Conservation (phyloP, 176 grass and related monocot genomes). For the Poa pratensis region DNA sequence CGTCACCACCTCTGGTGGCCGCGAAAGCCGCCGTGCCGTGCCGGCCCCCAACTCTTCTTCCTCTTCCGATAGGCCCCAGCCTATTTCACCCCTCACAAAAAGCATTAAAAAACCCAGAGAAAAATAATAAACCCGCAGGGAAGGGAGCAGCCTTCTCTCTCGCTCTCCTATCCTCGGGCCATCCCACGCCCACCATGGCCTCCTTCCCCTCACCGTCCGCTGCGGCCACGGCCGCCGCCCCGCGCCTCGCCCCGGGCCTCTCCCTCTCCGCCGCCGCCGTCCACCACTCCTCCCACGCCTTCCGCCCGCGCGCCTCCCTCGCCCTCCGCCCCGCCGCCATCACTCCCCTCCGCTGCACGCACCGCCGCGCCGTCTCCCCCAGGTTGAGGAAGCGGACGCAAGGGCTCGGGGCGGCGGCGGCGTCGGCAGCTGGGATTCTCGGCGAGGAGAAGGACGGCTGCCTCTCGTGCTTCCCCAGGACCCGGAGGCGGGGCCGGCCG, state of each 20-base stretch:
- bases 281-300: slow-evolving; percentile 17
- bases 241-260: slow-evolving; percentile 39
- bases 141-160: slow-evolving; percentile 19
- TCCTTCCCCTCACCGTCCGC: slow-evolving; percentile 46
- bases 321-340: slow-evolving; percentile 3
- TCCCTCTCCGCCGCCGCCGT: slow-evolving; percentile 43
- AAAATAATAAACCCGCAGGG: too few species aligned
- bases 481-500: slow-evolving; percentile 37
- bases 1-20: too few species aligned
- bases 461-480: slow-evolving; percentile 57
- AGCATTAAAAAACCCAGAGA: too few species aligned
- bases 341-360: slow-evolving; percentile 48
- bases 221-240: slow-evolving; percentile 41
- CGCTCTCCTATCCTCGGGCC: slow-evolving; percentile 50
- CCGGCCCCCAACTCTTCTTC: too few species aligned
- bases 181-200: slow-evolving; percentile 44
- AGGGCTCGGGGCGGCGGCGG: neutral
- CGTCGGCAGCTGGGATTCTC: neutral
- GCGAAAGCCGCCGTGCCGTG: too few species aligned
- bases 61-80: too few species aligned
- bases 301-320: slow-evolving; percentile 26
- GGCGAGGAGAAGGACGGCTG: slow-evolving; percentile 42
- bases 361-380: slow-evolving; percentile 34
- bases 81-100: too few species aligned
- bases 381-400: slow-evolving; percentile 42